Evolutionary conservation across 1,284 basidiomycete species (phyloP), one percentile per base, ranked within the genome.

Genomic region (Trichosporon sp.): DNA sequence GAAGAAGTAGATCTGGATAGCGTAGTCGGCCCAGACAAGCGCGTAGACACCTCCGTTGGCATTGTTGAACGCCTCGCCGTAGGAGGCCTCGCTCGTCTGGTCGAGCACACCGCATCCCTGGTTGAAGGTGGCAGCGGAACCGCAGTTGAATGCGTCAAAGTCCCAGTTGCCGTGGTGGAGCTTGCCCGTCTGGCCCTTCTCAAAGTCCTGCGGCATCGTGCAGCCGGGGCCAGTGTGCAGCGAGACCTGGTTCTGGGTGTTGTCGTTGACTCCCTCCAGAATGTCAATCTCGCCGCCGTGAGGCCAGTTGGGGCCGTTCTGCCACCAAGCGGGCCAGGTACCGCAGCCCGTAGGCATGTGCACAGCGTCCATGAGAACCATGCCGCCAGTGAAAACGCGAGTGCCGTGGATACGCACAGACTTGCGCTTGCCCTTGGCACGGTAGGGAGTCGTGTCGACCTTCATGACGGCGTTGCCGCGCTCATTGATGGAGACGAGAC

Each of bases 331-430:
- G 14, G 78, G 78, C 77, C 92, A 94, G 9, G 87, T 88, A 40
- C 88, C 92, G 78, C 92, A 95, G 7, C 92, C 92, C 1, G 87
- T 88, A 1, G 92, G 92, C 88, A 94, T 92, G 78, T 95, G 92
- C n/a, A 87, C 83, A 14, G 90, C 85, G 76, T 94, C 91, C 83
- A 93, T 84, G 63, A 93, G 83, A 66, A 92, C 82, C 49, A 92
- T 82, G 10, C 86, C 89, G 44, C 72, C 83, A 49, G 75, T 87
- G 74, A 86, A 90, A 1, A 81, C 77, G 65, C 82, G 79, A 36
- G 86, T 79, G 0, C 87, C 87, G 59, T 86, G 86, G 62, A 94
- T 88, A 61, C 91, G 87, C 34, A 93, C 84, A 69, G 87, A 88
- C 63, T 87, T 85, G 64, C 93, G 86, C 58, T 84, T 87, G 46